Conservation (phyloP, 2,329 filamentous ascomycete genomes). For the Aspergillus pseudoviridinutans region DNA sequence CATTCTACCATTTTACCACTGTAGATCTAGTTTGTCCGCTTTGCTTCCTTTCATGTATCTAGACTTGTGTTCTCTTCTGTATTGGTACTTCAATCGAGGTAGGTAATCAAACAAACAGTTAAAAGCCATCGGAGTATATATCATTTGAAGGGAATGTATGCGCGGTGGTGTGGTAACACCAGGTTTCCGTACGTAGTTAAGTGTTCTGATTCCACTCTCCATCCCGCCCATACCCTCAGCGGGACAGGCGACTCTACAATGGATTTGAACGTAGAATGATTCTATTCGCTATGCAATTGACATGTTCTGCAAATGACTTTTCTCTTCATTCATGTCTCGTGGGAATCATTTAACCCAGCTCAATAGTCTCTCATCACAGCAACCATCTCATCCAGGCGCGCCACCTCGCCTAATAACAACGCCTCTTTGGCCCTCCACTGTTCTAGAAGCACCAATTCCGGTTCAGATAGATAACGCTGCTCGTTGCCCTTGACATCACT, state of each 20-base stretch:
- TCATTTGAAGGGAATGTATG: background rate
- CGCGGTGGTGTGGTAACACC: no score
- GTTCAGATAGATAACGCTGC: slow-evolving; percentile 70
- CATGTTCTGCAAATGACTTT: background rate
- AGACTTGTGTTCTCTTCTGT: background rate
- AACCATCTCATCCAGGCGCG: slow-evolving; percentile 78
- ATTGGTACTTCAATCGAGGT: background rate
- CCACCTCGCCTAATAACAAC: slow-evolving; percentile 73
- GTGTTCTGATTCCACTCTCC: no score
- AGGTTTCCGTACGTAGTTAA: background rate
- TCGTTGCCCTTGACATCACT: slow-evolving; percentile 82
- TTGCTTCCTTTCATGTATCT: background rate
- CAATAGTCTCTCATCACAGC: slow-evolving; percentile 76
- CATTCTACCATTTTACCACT: background rate
- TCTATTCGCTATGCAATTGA: background rate
- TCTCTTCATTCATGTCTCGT: slow-evolving; percentile 2
- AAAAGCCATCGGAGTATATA: background rate
- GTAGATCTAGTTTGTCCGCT: background rate
- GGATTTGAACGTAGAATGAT: background rate
- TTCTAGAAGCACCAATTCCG: slow-evolving; percentile 67
- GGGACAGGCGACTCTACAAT: background rate
- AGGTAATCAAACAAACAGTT: background rate
- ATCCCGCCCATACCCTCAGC: background rate
- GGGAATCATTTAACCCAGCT: slow-evolving; percentile 12
- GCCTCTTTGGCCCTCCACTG: slow-evolving; percentile 60